Conservation (phyloP, 495 filamentous ascomycete species). For the Penicillium flavigenum region DNA sequence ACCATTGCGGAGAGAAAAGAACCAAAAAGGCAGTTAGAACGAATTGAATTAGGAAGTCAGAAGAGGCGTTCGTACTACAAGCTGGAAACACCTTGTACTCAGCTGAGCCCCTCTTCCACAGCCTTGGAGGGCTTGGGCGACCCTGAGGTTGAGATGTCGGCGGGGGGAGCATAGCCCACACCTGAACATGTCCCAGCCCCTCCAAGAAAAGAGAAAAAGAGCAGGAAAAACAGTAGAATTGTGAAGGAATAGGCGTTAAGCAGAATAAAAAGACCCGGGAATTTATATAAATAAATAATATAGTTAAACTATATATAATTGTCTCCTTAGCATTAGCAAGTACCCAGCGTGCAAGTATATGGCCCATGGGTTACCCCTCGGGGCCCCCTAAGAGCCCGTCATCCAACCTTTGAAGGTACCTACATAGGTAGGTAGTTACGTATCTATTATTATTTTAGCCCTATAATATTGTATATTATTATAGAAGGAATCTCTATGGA, state of each 20-base stretch:
- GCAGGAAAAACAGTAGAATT: background rate
- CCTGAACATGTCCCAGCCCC: background rate
- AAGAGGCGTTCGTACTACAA: constrained; percentile 5
- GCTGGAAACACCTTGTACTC: background rate
- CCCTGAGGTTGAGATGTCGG: constrained; percentile 4
- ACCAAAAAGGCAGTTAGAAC: background rate
- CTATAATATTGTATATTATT: background rate
- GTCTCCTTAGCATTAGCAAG: background rate
- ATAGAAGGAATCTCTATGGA: background rate
- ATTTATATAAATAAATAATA: background rate
- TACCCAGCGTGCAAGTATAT: background rate
- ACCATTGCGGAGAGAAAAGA: background rate
- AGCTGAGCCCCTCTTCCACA: constrained; percentile 2
- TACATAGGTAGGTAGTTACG: background rate
- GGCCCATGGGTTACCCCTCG: background rate
- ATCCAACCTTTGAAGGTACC: background rate
- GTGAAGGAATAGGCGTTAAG: background rate
- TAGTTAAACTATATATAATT: background rate
- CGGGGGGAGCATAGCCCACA: constrained; percentile 1
- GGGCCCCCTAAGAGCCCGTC: background rate
- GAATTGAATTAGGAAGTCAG: constrained; percentile 2
- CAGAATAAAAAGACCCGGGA: background rate
- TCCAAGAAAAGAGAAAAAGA: background rate
- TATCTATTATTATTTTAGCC: background rate
- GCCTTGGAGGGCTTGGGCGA: constrained; percentile 2